These are phyloP conservation scores for Furcasterigmium furcatum DNA, from an alignment of 2,329 filamentous ascomycete genomes.

Conservation along the genomic window DNA sequence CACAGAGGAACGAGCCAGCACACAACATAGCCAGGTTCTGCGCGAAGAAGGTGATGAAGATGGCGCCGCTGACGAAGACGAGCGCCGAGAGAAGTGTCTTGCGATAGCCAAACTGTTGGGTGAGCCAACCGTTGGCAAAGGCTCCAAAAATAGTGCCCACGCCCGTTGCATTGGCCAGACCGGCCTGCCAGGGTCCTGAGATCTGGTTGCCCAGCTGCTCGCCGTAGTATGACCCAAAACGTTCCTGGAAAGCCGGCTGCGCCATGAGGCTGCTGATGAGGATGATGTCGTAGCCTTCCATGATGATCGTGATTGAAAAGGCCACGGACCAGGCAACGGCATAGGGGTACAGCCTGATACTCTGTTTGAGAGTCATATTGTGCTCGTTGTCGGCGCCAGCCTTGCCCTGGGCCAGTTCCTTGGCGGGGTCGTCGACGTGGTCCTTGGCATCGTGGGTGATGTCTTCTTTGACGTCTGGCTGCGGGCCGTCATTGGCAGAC, in stretches of 20 bases:
- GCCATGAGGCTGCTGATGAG: conserved; percentile 11
- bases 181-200: conserved; percentile 43
- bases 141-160: conserved; percentile 49
- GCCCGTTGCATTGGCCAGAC: conserved; percentile 42
- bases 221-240: conserved; percentile 36
- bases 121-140: conserved; percentile 43
- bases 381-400: too few species aligned
- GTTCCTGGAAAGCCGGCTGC: conserved; percentile 25
- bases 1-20: conserved; percentile 41
- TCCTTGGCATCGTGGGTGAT: too few species aligned
- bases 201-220: neutral
- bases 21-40: conserved; percentile 35
- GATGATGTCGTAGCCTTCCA: conserved; percentile 23
- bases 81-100: conserved; percentile 43
- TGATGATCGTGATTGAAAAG: conserved; percentile 36
- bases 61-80: conserved; percentile 32
- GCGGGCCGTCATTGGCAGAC: too few species aligned
- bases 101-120: conserved; percentile 42
- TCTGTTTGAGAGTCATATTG: too few species aligned
- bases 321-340: conserved; percentile 38
- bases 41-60: conserved; percentile 47
- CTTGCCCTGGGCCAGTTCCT: too few species aligned
- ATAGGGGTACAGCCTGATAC: conserved; percentile 39
- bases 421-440: too few species aligned
- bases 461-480: too few species aligned